These are phyloP conservation scores for Mayamaea pseudoterrestris DNA, from an alignment of 108 stramenopile species.

Conservation along the genomic window DNA sequence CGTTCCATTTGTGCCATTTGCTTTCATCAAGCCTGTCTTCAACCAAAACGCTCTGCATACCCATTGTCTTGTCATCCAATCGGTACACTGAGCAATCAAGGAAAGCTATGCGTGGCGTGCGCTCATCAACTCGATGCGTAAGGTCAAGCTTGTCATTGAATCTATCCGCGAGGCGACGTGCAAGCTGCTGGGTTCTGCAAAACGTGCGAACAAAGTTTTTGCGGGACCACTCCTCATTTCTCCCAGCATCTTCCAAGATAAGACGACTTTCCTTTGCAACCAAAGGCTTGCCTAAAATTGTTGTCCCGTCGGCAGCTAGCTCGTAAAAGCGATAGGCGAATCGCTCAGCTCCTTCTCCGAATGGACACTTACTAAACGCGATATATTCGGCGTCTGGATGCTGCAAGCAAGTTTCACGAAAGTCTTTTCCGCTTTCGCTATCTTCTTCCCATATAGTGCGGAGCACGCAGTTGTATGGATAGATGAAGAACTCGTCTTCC, in stretches of 20 bases:
- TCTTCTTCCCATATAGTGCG: neutral
- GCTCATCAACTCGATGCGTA: slow-evolving; percentile 6
- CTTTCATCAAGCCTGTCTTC: slow-evolving; percentile 22
- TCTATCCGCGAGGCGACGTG: slow-evolving; percentile 20
- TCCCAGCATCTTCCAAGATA: slow-evolving; percentile 10
- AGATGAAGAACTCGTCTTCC: neutral
- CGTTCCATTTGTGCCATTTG: slow-evolving; percentile 45
- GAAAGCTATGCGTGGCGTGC: slow-evolving; percentile 2
- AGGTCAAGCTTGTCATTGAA: slow-evolving; percentile 23
- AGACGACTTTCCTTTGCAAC: slow-evolving; percentile 48
- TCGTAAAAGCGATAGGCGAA: slow-evolving; percentile 28
- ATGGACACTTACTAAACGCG: slow-evolving; percentile 18
- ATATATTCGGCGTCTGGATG: neutral
- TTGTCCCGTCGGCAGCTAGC: slow-evolving; percentile 21
- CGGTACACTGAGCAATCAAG: slow-evolving; percentile 13
- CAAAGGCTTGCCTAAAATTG: slow-evolving; percentile 19
- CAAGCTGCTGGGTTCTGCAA: slow-evolving; percentile 29
- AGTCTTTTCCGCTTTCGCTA: neutral
- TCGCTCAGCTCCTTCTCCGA: slow-evolving; percentile 48
- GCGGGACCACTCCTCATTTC: neutral
- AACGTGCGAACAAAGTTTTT: slow-evolving; percentile 26
- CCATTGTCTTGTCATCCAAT: neutral
- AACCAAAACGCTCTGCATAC: slow-evolving; percentile 1
- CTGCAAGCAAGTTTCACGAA: neutral
- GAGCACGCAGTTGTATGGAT: neutral